phyloP scores from a whole-genome alignment of 2,329 filamentous ascomycete species.

The Malbranchea cinnamomea region DNA sequence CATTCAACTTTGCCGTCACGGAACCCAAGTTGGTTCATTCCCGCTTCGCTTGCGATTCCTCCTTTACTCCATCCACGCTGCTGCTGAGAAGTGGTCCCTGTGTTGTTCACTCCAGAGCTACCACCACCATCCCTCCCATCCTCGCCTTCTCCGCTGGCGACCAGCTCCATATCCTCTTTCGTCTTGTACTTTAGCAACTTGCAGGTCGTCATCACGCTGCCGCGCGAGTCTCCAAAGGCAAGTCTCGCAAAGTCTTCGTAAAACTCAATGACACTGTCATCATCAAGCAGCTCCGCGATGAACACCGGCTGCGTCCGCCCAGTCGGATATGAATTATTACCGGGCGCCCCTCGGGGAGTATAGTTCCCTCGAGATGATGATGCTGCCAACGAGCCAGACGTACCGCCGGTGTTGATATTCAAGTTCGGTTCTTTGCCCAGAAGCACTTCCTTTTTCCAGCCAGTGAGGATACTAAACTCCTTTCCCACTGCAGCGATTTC shows the following conservation, averaged over 20 bases:
- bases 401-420: conserved; percentile 62
- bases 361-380: conserved; percentile 31
- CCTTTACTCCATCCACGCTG: conserved; percentile 22
- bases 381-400: conserved; percentile 21
- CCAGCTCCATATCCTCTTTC: conserved; percentile 39
- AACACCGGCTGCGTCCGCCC: conserved; percentile 64
- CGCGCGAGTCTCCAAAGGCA: conserved; percentile 80
- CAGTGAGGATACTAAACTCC: conserved; percentile 89
- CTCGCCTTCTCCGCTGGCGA: conserved; percentile 34
- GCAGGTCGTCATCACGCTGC: conserved; percentile 68
- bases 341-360: conserved; percentile 29
- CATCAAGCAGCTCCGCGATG: conserved; percentile 80
- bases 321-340: conserved; percentile 21
- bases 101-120: neutral
- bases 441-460: conserved; percentile 82
- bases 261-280: conserved; percentile 84
- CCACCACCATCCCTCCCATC: conserved; percentile 17
- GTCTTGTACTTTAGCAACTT: conserved; percentile 83
- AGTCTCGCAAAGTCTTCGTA: conserved; percentile 91
- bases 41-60: conserved; percentile 39
- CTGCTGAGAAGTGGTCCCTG: conserved; percentile 30
- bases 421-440: conserved; percentile 75
- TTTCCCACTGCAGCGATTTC: conserved; percentile 93
- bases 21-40: conserved; percentile 63
- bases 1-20: conserved; percentile 87